These are phyloP conservation scores for Cyclotella atomus DNA, from an alignment of 108 stramenopile species.

Conservation along the genomic window DNA sequence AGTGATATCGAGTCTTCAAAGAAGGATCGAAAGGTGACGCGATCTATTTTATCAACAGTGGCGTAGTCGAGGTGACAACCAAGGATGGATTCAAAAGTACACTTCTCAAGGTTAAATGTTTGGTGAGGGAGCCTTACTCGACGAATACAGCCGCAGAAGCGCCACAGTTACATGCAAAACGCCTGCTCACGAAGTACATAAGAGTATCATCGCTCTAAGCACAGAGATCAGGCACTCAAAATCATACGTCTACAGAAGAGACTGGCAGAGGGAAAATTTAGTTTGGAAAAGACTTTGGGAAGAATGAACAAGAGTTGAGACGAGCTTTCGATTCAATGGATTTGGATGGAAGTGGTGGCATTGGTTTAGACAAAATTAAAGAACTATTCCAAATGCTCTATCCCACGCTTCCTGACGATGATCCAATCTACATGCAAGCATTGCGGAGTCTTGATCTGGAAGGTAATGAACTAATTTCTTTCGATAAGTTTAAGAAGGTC, in stretches of 20 bases:
- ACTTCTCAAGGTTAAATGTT: constrained; percentile 30
- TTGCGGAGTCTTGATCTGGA: neutral
- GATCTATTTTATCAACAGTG: constrained; percentile 41
- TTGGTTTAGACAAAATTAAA: neutral
- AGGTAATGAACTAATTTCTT: neutral
- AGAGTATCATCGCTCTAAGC: neutral
- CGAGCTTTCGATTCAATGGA: neutral
- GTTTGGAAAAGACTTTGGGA: neutral
- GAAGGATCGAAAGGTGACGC: constrained; percentile 23
- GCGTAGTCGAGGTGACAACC: constrained; percentile 28
- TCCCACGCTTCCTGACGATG: neutral
- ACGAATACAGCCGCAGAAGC: neutral
- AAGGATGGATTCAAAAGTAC: constrained; percentile 23
- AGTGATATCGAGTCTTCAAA: constrained; percentile 9
- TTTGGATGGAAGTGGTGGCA: neutral
- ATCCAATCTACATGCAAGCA: neutral
- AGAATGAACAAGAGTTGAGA: neutral
- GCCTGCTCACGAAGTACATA: constrained; percentile 17
- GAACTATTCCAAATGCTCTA: neutral
- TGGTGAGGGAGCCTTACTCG: constrained; percentile 29
- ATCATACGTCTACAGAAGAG: neutral
- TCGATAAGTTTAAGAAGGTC: neutral
- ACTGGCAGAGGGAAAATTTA: neutral
- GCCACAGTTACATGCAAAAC: constrained; percentile 11
- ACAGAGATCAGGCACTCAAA: neutral